phyloP scores from a whole-genome alignment of 2,329 filamentous ascomycete genomes.

The Beauveria caledonica region DNA sequence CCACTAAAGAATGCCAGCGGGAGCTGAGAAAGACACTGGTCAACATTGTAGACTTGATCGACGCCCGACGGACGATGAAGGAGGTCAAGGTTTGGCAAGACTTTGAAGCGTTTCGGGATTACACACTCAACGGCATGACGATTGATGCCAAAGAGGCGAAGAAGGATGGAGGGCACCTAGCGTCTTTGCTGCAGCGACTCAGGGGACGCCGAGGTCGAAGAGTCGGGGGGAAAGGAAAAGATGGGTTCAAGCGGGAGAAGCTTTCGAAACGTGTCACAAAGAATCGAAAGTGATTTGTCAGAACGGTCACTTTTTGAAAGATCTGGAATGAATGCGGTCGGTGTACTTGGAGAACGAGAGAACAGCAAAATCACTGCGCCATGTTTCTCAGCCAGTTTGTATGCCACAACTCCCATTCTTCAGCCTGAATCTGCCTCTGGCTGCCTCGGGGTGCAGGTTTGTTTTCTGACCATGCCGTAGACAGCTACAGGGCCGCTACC shows the following conservation, averaged over 20 bases:
- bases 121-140: constrained; percentile 18
- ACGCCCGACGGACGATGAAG: constrained; percentile 19
- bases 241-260: neutral
- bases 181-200: constrained; percentile 17
- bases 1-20: constrained; percentile 17
- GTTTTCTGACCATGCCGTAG: neutral
- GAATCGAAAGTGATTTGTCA: neutral
- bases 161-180: constrained; percentile 16
- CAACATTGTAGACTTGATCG: constrained; percentile 26
- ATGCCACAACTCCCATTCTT: neutral
- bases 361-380: neutral
- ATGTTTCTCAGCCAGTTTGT: neutral
- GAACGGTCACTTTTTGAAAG: neutral
- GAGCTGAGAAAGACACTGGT: constrained; percentile 20
- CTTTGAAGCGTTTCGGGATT: constrained; percentile 19
- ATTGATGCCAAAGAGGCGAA: constrained; percentile 18
- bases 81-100: constrained; percentile 20
- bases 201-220: neutral
- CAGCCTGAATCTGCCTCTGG: neutral
- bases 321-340: neutral
- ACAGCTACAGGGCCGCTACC: neutral
- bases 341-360: neutral
- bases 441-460: neutral
- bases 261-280: neutral
- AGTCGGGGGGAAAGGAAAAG: constrained; percentile 45